Base-by-base conservation (phyloP, 805 yeast genomes). In the Huiozyma naganishii region DNA sequence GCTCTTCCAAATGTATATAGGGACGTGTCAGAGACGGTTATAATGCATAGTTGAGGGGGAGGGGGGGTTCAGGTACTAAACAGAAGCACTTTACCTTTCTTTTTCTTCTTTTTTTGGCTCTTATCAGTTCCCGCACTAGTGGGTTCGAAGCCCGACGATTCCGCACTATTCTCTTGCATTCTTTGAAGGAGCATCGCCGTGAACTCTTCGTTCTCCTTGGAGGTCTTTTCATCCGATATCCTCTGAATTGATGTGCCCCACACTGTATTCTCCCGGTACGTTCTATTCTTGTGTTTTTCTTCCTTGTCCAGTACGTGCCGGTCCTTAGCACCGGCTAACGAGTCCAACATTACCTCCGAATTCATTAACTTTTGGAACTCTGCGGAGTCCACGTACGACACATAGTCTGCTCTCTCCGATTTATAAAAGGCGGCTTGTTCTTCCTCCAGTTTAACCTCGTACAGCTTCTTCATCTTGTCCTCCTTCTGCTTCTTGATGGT, bases 221-320 rank as follows among this genome's bases (percentile, higher is more conserved):
- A 59, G 3, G 63, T 64, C 12, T 59, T 58, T 29, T 67, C 67
- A 29, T 61, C 63, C 28, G 51, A 50, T n/a, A 46, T 48, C 7
- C 56, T 51, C 6, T 48, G 65, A 9, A 60, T 61, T 30, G 62
- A 59, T 0, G 92, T 83, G 0, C 94, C 94, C 94, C 94, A 84
- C 3, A 84, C 77, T 0, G 92, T 80, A 1, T 76, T 73, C 35
- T 69, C 66, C 43, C 56, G 64, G 9, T 60, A 61, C 0, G 52
- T 55, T 12, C 52, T 44, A 17, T 37, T 45, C 30, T 36, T 36
- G 5, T 29, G n/a, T n/a, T 23, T 13, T 1, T 39, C 43, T 4
- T 37, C 28, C 2, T 12, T 35, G 29, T 34, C 32, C 17, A 29
- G 13, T 23, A 36, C 29, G 1, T 23, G 35, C 4, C 36, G 34